Evolutionary conservation across 106 monocot species (phyloP).

Genomic region (Narthecium ossifragum): DNA sequence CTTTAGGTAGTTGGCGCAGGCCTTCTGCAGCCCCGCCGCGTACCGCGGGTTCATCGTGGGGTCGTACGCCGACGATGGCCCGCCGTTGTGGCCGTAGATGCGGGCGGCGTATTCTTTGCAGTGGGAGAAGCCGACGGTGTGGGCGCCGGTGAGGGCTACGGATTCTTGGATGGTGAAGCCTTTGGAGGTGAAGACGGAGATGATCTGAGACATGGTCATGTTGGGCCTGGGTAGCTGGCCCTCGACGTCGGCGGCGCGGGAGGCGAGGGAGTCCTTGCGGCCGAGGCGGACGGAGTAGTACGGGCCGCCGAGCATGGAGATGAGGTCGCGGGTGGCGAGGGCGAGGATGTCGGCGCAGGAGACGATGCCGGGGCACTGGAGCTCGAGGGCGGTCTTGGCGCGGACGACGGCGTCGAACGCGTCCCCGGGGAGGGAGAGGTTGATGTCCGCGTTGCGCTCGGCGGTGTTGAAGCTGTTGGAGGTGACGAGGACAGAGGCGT

Average conservation of each 20-base stretch:
- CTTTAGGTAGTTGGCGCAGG: conserved; percentile 31
- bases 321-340: conserved; percentile 52
- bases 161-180: conserved; percentile 43
- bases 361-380: conserved; percentile 51
- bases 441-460: conserved; percentile 55
- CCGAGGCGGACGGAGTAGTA: conserved; percentile 49
- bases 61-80: conserved; percentile 19
- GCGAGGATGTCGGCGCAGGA: conserved; percentile 71
- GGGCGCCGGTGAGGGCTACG: conserved; percentile 70
- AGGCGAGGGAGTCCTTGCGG: conserved; percentile 49
- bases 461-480: conserved; percentile 25
- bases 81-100: conserved; percentile 21
- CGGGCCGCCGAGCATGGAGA: conserved; percentile 67
- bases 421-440: conserved; percentile 63
- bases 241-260: conserved; percentile 17
- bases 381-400: conserved; percentile 60
- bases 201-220: conserved; percentile 30
- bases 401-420: conserved; percentile 60
- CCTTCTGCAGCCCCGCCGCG: conserved; percentile 41
- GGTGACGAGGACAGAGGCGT: conserved; percentile 58
- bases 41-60: conserved; percentile 31
- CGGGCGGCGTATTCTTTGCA: conserved; percentile 60
- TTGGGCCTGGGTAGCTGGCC: conserved; percentile 41
- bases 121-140: conserved; percentile 83
- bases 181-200: conserved; percentile 29